Percentiles rank a stretch among this genome's conserved stretches.
Evolutionary conservation across 768 basidiomycete species (phyloP).

Genomic region (Xerocomus potaroensis): DNA sequence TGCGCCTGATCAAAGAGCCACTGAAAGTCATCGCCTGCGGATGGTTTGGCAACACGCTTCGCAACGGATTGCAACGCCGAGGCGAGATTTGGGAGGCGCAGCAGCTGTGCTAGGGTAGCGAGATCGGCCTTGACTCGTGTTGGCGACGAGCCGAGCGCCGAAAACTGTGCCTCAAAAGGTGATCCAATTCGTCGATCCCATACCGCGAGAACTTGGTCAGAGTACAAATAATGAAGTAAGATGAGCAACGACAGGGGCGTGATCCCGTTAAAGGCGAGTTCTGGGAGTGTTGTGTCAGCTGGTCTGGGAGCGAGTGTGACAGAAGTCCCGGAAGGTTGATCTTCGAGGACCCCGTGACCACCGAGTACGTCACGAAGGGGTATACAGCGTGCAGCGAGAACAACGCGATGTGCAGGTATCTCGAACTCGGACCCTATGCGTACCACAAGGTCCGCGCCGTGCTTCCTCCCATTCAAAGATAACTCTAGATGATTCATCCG

Average conservation of each 20-base stretch:
- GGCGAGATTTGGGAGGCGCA: slow-evolving; percentile 54
- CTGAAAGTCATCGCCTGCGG: slow-evolving; percentile 48
- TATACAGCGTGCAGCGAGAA: slow-evolving; percentile 60
- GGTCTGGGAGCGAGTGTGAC: slow-evolving; percentile 21
- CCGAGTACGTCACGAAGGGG: slow-evolving; percentile 42
- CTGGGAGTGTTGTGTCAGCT: neutral
- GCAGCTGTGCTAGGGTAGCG: slow-evolving; percentile 46
- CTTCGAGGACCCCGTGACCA: slow-evolving; percentile 28
- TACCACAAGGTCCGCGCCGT: slow-evolving; percentile 65
- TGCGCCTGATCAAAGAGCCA: slow-evolving; percentile 41
- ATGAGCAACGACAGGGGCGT: slow-evolving; percentile 68
- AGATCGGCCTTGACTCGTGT: slow-evolving; percentile 61
- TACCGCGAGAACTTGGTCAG: slow-evolving; percentile 74
- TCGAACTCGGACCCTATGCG: slow-evolving; percentile 39
- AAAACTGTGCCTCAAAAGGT: slow-evolving; percentile 39
- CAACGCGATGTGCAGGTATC: slow-evolving; percentile 59
- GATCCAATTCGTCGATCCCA: slow-evolving; percentile 74
- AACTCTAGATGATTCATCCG: neutral
- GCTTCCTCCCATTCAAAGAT: slow-evolving; percentile 20
- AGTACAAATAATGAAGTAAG: slow-evolving; percentile 82
- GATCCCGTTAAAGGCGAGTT: slow-evolving; percentile 44
- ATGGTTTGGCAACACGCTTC: slow-evolving; percentile 49
- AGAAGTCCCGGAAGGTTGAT: slow-evolving; percentile 28
- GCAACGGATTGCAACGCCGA: slow-evolving; percentile 55
- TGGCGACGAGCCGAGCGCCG: slow-evolving; percentile 38